Conservation (phyloP, 306 rosid species). For the Prunus mume region DNA sequence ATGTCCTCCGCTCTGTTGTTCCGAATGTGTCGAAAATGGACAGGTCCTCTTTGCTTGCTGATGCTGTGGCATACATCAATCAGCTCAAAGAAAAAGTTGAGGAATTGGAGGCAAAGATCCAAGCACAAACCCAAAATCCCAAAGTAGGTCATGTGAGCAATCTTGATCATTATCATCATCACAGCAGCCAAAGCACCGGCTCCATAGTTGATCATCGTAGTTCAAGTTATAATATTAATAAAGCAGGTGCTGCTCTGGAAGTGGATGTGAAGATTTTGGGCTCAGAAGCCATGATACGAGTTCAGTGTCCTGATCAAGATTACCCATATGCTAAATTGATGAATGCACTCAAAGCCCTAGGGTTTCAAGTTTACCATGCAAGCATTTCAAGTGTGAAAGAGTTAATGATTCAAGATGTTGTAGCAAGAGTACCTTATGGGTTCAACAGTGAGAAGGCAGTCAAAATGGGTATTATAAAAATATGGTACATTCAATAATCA, state of each 20-base stretch:
- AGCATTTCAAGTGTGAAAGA: constrained; percentile 48
- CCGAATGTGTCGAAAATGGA: constrained; percentile 62
- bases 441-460: constrained; percentile 31
- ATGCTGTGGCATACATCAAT: constrained; percentile 40
- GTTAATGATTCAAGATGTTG: constrained; percentile 49
- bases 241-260: not conserved
- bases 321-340: constrained; percentile 45
- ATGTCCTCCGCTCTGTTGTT: constrained; percentile 48
- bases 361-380: constrained; percentile 39
- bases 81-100: constrained; percentile 36
- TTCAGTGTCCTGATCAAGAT: constrained; percentile 36
- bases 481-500: not conserved
- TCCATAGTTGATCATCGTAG: not conserved
- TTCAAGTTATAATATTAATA: not conserved
- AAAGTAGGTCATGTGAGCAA: not conserved
- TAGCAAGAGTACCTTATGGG: constrained; percentile 38
- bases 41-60: constrained; percentile 45
- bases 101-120: constrained; percentile 12
- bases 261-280: constrained; percentile 47
- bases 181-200: not conserved
- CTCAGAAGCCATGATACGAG: constrained; percentile 47
- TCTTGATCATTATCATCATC: not conserved
- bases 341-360: constrained; percentile 37
- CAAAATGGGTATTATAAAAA: constrained; percentile 30
- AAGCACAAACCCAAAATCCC: not conserved